These are phyloP conservation scores for Pestalotiopsis sp. DNA, from an alignment of 2,329 filamentous ascomycete species.

Conservation along the genomic window DNA sequence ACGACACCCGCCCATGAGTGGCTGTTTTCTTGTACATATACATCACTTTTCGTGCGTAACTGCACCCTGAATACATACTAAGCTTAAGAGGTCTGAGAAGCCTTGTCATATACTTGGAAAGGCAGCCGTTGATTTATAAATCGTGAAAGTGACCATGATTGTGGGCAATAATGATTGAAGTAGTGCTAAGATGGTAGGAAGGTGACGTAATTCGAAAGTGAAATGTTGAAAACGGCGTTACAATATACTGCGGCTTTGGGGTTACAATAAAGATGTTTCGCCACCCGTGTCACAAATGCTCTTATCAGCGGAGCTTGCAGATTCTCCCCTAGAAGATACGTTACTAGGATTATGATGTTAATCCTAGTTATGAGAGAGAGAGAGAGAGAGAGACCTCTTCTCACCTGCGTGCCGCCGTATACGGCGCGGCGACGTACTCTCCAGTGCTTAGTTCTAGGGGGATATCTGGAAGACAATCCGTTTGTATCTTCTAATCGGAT, in stretches of 20 bases:
- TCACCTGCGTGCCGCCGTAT: no score
- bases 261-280: not conserved
- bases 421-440: no score
- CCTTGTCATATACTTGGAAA: not conserved
- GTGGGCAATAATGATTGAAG: rapidly evolving
- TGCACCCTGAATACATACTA: not conserved
- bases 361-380: no score
- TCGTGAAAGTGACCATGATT: not conserved
- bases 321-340: no score
- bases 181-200: not conserved
- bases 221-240: not conserved
- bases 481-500: slow-evolving; percentile 1
- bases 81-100: not conserved
- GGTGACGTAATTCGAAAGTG: not conserved
- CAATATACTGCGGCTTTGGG: not conserved
- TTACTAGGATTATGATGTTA: no score
- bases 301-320: no score
- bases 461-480: not conserved
- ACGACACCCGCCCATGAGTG: not conserved
- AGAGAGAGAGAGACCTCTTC: no score
- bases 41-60: not conserved
- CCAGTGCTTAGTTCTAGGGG: not conserved
- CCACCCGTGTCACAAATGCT: no score
- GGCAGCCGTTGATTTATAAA: not conserved
- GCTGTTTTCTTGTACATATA: not conserved